Conservation (phyloP, 1,139 yeast genomes). For the Groenewaldozyma sp. region DNA sequence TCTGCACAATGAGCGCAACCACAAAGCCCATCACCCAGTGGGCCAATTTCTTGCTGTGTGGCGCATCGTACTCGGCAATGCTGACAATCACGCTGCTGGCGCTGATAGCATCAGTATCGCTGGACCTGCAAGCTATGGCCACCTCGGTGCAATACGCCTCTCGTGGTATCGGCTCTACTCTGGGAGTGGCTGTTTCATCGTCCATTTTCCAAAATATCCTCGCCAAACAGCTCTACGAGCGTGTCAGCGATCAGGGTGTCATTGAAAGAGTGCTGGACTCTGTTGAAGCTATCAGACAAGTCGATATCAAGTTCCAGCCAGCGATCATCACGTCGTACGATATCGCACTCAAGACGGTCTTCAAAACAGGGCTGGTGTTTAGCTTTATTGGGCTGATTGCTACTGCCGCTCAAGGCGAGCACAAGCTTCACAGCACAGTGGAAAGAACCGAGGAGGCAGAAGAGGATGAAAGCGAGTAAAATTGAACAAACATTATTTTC, state of each 20-base stretch:
- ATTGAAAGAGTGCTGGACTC: conserved; percentile 46
- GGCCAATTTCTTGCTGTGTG: conserved; percentile 38
- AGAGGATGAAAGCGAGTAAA: background rate
- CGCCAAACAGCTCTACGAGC: conserved; percentile 26
- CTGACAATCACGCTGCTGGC: conserved; percentile 61
- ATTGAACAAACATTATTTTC: background rate
- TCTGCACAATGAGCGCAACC: background rate
- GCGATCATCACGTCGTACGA: conserved; percentile 43
- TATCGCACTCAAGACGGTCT: conserved; percentile 44
- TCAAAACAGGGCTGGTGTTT: conserved; percentile 38
- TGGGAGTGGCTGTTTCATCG: conserved; percentile 61
- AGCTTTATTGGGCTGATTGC: conserved; percentile 31
- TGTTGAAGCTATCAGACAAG: conserved; percentile 45
- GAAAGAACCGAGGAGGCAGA: conserved; percentile 9
- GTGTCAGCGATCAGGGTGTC: conserved; percentile 32
- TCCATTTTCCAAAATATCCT: conserved; percentile 48
- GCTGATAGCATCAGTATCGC: conserved; percentile 55
- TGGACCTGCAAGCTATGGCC: conserved; percentile 57
- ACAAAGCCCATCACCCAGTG: conserved; percentile 39
- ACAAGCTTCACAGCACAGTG: conserved; percentile 29
- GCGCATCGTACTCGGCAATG: conserved; percentile 51
- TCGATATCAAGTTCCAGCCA: conserved; percentile 41
- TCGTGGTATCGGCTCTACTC: conserved; percentile 64
- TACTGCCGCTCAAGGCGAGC: conserved; percentile 31
- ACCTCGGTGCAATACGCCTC: conserved; percentile 71